Conservation (phyloP, 148 eudicot genomes). For the Rhododendron kiyosumense region DNA sequence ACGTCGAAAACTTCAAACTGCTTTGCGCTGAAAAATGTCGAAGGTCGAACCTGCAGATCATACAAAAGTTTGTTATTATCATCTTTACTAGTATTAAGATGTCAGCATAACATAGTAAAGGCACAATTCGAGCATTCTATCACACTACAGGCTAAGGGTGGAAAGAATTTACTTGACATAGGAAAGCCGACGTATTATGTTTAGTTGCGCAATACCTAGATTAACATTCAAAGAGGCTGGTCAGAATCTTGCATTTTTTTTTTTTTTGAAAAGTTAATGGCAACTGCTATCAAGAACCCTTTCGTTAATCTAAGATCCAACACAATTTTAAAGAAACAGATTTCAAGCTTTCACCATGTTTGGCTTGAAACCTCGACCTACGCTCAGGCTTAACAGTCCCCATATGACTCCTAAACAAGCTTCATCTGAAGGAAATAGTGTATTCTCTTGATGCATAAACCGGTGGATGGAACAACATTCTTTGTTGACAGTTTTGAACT, state of each 20-base stretch:
- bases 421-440: not conserved
- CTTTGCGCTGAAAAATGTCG: constrained; percentile 88
- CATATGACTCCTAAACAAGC: not conserved
- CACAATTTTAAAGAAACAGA: not conserved
- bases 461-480: not conserved
- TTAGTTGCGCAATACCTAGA: not conserved
- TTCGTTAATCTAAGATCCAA: not conserved
- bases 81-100: not conserved
- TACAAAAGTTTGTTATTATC: not conserved
- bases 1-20: constrained; percentile 95
- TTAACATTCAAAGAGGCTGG: not conserved
- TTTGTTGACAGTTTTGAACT: not conserved
- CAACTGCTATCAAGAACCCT: not conserved
- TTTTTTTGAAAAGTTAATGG: not conserved
- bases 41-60: constrained; percentile 78
- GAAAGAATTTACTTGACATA: not conserved
- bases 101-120: not conserved
- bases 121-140: not conserved
- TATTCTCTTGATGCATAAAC: not conserved
- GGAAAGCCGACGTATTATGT: not conserved
- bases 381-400: not conserved
- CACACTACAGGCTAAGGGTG: not conserved
- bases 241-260: not conserved
- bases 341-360: not conserved
- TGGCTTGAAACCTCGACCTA: not conserved